Percentiles rank a stretch among this genome's conserved stretches.
These are phyloP conservation scores for Borealophlyctis nickersoniae DNA, from an alignment of 192 early-diverging fungal species.

Conservation along the genomic window DNA sequence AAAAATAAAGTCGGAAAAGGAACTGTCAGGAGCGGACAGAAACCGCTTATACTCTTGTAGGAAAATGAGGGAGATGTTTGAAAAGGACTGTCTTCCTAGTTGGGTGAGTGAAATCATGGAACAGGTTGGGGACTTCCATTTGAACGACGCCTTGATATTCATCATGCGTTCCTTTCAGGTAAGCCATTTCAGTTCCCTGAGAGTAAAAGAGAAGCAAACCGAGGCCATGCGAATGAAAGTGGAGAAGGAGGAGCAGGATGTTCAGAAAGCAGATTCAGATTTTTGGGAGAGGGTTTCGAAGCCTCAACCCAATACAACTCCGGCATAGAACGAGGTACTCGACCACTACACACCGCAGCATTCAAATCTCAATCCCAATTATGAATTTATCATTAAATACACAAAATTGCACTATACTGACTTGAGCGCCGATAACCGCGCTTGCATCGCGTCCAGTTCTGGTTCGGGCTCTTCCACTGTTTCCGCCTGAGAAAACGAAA, in stretches of 20 bases:
- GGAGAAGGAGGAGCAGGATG: constrained; percentile 29
- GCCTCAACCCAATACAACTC: too few relatives aligned
- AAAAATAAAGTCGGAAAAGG: constrained; percentile 39
- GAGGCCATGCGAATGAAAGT: constrained; percentile 31
- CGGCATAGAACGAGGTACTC: too few relatives aligned
- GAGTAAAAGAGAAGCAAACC: constrained; percentile 47
- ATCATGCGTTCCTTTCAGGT: constrained; percentile 24
- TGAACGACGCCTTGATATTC: too few relatives aligned
- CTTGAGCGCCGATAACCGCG: constrained; percentile 77
- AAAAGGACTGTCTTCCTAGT: constrained; percentile 65
- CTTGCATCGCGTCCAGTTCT: constrained; percentile 80
- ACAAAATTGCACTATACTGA: constrained; percentile 35
- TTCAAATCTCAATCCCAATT: too few relatives aligned
- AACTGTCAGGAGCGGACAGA: constrained; percentile 32
- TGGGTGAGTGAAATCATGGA: too few relatives aligned
- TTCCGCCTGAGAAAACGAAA: constrained; percentile 31
- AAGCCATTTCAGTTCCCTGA: constrained; percentile 42
- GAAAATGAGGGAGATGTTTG: constrained; percentile 52
- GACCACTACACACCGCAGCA: too few relatives aligned
- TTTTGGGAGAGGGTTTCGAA: constrained; percentile 47
- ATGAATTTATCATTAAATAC: too few relatives aligned
- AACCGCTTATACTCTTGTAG: constrained; percentile 44
- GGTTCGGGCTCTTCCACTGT: constrained; percentile 67
- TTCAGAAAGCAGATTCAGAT: constrained; percentile 16
- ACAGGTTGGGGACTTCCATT: too few relatives aligned